Evolutionary conservation across 345 rosid genomes (phyloP), one percentile per base, ranked within the genome.

Genomic region (Capsella bursapastoris): DNA sequence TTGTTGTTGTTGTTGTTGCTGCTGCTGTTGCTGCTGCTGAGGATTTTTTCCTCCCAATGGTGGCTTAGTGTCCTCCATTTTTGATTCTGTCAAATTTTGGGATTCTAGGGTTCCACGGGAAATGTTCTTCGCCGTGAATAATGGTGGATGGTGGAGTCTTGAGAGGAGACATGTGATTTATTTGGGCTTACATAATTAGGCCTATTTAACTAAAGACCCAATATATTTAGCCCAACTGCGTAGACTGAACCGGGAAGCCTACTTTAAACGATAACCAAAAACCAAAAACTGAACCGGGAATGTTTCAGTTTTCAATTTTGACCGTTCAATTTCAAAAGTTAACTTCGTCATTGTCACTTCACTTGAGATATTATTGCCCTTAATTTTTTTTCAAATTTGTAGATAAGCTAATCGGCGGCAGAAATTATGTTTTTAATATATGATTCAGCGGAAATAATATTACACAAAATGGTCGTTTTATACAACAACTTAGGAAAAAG

Each of bases 61-160:
- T 48, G 80, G 72, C 72, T 77, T 71, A 25, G 80, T 71, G 32
- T 77, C 80, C 43, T 77, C 80, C 80, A 75, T 75, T 57, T 45
- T 15, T n/a, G 35, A 38, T 40, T 27, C 43, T 31, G 25, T 8
- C 55, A 22, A 22, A 50, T 22, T 50, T 50, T 18, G 56, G 27
- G 61, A 66, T 49, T 66, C 45, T 76, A 68, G 58, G 60, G 69
- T 68, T 69, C 27, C 32, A 27, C 9, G 28, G 44, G 71, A 63
- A 37, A 28, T 40, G 25, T 48, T 66, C 35, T 11, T 63, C 63
- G 57, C 27, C 59, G 73, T 43, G 34, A 27, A 22, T 74, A 52
- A n/a, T 47, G 50, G 27, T n/a, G 47, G 47, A 12, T 14, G 1
- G 64, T 61, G 22, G 57, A 14, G 40, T 52, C 45, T 29, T 49